Base-by-base conservation (phyloP, 352 stramenopile species). In the Pythium utonaiense region DNA sequence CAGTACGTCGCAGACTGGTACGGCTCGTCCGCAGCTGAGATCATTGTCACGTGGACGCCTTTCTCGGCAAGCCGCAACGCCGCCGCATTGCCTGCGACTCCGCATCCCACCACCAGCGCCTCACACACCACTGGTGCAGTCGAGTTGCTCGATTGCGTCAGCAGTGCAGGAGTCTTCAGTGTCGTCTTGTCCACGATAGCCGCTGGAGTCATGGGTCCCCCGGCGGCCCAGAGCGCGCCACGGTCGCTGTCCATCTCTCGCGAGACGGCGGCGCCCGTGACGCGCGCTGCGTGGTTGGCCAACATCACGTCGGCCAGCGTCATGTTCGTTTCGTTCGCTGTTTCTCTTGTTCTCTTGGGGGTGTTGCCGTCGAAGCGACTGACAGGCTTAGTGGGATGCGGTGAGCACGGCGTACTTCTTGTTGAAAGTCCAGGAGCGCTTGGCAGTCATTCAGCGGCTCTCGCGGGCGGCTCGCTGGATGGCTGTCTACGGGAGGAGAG, bases 1-100 rank as follows among this genome's bases (percentile, higher is more conserved):
- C 92, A 98, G 66, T 95, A 98, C 1, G 88, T 98, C 56, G 97
- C 97, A 68, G 93, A 98, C 70, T 98, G 85, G 63, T 85, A 77
- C 19, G 75, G 73, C 57, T 96, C 72, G 45, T 85, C 60, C 0
- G 86, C 79, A 9, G 84, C 77, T 13, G 83, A 73, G 22, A 96
- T 64, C 75, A 96, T 88, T 2, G 80, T 91, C 30, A 96, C 86
- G 31, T 80, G 76, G 49, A 96, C 52, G 25, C 86, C 86, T 25
- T 83, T 66, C 28, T 86, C 78, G 10, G 86, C 86, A 7, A 91
- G 70, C 19, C 84, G 79, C 25, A 96, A 69, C 22, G 86, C 86
- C 3, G 86, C 70, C 9, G 82, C 70, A 22, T 85, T 85, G 10
- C 86, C 86, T 0, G 86, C 86, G 22, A 94, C 82, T 10, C 86